phyloP scores from a whole-genome alignment of 2,329 filamentous ascomycete genomes.

The Colletotrichum agaves region DNA sequence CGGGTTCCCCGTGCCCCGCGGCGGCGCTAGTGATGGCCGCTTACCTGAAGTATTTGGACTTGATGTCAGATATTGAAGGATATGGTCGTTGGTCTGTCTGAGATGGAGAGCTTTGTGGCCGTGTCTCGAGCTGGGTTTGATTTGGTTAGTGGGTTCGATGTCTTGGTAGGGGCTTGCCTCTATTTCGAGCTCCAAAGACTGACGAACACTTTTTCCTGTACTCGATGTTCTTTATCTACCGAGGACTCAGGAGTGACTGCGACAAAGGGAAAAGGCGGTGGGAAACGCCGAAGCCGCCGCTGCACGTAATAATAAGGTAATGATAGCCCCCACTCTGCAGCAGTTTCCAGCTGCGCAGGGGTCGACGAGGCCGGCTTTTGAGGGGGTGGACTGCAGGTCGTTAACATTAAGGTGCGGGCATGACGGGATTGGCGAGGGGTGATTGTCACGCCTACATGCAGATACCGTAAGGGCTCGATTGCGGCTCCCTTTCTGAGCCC shows the following conservation, averaged over 20 bases:
- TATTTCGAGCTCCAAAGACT: conserved; percentile 2
- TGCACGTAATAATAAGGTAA: background rate
- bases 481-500: conserved; percentile 25
- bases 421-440: conserved; percentile 11
- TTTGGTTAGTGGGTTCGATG: background rate
- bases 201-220: conserved; percentile 9
- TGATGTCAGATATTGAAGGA: background rate
- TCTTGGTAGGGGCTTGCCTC: conserved; percentile 4
- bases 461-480: background rate
- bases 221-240: background rate
- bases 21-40: conserved; percentile 6
- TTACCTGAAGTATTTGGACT: background rate
- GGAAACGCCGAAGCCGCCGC: background rate
- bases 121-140: background rate
- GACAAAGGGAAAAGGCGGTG: background rate
- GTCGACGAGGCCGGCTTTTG: conserved; percentile 8
- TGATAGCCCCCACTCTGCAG: conserved; percentile 15
- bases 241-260: background rate
- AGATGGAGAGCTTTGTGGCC: background rate
- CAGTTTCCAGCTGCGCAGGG: conserved; percentile 32
- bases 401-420: conserved; percentile 29
- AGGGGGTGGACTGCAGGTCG: conserved; percentile 25
- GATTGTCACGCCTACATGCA: conserved; percentile 5
- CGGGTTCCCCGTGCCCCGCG: conserved; percentile 28
- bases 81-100: background rate